Conservation (phyloP, 106 monocot genomes). For the Allium cepa region DNA sequence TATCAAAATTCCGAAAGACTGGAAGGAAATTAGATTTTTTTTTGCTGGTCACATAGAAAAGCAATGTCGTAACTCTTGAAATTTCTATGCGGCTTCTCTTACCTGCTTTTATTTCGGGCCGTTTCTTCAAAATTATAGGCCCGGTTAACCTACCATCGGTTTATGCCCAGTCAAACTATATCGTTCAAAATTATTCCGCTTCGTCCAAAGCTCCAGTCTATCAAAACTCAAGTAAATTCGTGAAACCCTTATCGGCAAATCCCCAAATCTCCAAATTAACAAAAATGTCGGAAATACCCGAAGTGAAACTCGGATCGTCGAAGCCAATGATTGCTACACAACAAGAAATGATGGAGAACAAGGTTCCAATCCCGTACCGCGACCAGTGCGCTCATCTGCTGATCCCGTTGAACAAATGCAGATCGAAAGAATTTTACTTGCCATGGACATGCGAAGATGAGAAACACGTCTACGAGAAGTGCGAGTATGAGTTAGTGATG, state of each 20-base stretch:
- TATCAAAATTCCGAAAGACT: too few species aligned
- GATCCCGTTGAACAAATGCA: slow-evolving; percentile 98
- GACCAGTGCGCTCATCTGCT: slow-evolving; percentile 99
- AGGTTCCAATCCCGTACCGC: slow-evolving; percentile 73
- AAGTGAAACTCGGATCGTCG: slow-evolving; percentile 80
- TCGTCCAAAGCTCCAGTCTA: too few species aligned
- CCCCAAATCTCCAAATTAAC: neutral
- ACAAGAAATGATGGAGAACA: slow-evolving; percentile 73
- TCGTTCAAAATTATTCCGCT: too few species aligned
- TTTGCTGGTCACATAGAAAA: too few species aligned
- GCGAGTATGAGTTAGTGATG: slow-evolving; percentile 99
- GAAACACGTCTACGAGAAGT: slow-evolving; percentile 95
- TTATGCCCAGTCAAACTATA: too few species aligned
- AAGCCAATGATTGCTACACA: slow-evolving; percentile 98
- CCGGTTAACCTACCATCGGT: too few species aligned
- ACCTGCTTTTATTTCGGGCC: too few species aligned
- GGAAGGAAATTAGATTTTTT: too few species aligned
- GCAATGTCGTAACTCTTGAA: too few species aligned
- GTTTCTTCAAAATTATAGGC: too few species aligned
- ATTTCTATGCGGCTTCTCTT: too few species aligned
- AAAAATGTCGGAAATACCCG: slow-evolving; percentile 27
- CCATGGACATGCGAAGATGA: slow-evolving; percentile 97
- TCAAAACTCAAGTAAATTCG: neutral
- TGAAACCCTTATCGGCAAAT: neutral
- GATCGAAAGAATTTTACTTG: slow-evolving; percentile 77